These are phyloP conservation scores for Xylaria nigripes DNA, from an alignment of 495 filamentous ascomycete genomes.

Conservation along the genomic window DNA sequence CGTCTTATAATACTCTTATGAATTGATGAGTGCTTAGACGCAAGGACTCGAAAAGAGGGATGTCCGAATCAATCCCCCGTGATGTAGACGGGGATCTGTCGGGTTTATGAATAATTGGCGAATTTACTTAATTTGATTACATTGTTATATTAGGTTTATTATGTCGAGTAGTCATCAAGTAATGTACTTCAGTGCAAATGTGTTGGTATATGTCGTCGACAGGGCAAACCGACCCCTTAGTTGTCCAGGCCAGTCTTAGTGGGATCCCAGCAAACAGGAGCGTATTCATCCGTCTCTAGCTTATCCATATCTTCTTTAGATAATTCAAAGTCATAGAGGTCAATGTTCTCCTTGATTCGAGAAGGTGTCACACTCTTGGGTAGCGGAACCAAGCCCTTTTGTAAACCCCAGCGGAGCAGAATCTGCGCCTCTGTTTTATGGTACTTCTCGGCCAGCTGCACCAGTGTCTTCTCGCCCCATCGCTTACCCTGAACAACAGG, in stretches of 20 bases:
- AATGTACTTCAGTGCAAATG: too few species aligned
- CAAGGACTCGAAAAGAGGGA: background rate
- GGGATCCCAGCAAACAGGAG: constrained; percentile 69
- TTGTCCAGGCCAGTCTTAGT: constrained; percentile 32
- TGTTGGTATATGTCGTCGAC: background rate
- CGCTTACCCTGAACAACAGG: constrained; percentile 63
- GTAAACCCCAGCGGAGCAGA: constrained; percentile 77
- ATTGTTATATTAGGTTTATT: too few species aligned
- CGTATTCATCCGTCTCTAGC: constrained; percentile 50
- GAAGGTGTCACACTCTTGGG: constrained; percentile 64
- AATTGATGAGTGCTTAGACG: background rate
- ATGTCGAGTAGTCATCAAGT: too few species aligned
- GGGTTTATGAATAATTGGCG: too few species aligned
- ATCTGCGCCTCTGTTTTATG: constrained; percentile 70
- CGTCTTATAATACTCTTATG: constrained; percentile 9
- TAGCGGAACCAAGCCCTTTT: constrained; percentile 67
- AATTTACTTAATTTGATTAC: too few species aligned
- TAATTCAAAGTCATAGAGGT: constrained; percentile 78
- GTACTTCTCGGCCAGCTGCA: constrained; percentile 57
- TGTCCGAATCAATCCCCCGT: too few species aligned
- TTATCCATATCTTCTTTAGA: constrained; percentile 48
- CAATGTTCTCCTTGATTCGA: constrained; percentile 66
- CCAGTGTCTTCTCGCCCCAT: constrained; percentile 55
- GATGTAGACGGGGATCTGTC: too few species aligned
- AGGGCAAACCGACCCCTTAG: constrained; percentile 1